A percentile compares a stretch with the other conserved stretches of the same genome.
phyloP scores from a whole-genome alignment of 2,329 filamentous ascomycete genomes.

The Botrytis pseudocinerea region DNA sequence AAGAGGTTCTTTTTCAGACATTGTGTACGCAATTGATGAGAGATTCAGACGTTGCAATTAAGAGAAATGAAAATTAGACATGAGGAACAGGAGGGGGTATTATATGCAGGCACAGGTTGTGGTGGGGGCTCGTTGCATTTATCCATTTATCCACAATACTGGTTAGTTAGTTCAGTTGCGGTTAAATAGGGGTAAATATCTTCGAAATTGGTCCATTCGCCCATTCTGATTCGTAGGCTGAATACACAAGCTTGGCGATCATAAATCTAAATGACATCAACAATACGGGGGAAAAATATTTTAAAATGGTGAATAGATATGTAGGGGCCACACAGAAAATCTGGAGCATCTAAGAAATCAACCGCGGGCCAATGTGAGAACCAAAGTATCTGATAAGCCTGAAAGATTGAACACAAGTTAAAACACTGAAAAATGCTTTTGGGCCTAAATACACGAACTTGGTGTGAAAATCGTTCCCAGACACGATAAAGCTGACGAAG shows the following conservation, averaged over 20 bases:
- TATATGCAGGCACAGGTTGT: background rate
- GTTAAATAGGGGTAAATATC: constrained; percentile 21
- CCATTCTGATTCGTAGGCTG: background rate
- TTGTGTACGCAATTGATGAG: background rate
- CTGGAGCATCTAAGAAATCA: background rate
- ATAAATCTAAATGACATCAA: background rate
- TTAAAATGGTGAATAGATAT: no score
- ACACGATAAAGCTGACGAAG: background rate
- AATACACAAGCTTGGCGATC: background rate
- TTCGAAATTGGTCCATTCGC: constrained; percentile 8
- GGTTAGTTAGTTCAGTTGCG: constrained; percentile 9
- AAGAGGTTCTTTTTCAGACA: constrained; percentile 49
- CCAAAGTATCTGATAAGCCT: background rate
- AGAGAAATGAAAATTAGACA: background rate
- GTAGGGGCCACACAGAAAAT: background rate
- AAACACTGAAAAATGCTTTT: background rate
- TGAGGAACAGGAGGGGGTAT: constrained; percentile 2
- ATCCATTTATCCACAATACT: constrained; percentile 18
- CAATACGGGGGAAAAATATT: background rate
- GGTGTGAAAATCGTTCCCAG: background rate
- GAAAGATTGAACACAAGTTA: background rate
- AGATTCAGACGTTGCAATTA: background rate
- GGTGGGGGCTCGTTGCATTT: constrained; percentile 6
- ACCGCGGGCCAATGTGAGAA: background rate
- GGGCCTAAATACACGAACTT: background rate